Conservation (phyloP, 805 yeast species). For the Brettanomyces custersianus region DNA sequence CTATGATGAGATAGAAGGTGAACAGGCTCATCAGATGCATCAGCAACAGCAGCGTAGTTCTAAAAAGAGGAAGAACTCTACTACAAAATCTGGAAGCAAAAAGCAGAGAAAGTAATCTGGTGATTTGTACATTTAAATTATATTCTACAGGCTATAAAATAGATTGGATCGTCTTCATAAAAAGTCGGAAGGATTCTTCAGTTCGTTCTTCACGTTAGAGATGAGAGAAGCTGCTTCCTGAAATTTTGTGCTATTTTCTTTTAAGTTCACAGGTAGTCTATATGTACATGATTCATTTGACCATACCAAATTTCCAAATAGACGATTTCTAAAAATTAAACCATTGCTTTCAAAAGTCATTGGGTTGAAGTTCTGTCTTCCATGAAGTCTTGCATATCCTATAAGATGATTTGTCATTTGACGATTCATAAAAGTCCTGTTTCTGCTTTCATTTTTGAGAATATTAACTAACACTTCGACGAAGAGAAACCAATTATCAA, state of each 20-base stretch:
- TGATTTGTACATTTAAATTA: no score
- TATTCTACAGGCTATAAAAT: no score
- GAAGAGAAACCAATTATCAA: slow-evolving; percentile 18
- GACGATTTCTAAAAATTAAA: slow-evolving; percentile 6
- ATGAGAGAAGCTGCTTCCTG: slow-evolving; percentile 9
- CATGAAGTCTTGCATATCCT: slow-evolving; percentile 17
- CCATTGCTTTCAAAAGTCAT: slow-evolving; percentile 7
- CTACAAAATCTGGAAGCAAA: no score
- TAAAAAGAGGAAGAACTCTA: no score
- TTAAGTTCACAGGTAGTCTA: slow-evolving; percentile 7
- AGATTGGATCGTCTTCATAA: slow-evolving; percentile 5
- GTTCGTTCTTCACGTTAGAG: not conserved
- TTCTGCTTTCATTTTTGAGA: slow-evolving; percentile 5
- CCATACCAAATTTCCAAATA: slow-evolving; percentile 16
- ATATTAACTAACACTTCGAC: slow-evolving; percentile 11
- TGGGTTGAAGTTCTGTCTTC: slow-evolving; percentile 13
- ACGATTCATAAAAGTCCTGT: slow-evolving; percentile 5
- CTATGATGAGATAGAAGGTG: slow-evolving; percentile 3
- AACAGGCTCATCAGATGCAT: no score
- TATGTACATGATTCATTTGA: not conserved
- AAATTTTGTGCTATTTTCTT: slow-evolving; percentile 10
- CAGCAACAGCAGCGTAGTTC: no score
- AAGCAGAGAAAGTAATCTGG: no score
- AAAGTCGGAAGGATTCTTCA: slow-evolving; percentile 11
- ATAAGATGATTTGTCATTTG: slow-evolving; percentile 7